These are phyloP conservation scores for Quillaja saponaria DNA, from an alignment of 306 rosid genomes.

Conservation along the genomic window DNA sequence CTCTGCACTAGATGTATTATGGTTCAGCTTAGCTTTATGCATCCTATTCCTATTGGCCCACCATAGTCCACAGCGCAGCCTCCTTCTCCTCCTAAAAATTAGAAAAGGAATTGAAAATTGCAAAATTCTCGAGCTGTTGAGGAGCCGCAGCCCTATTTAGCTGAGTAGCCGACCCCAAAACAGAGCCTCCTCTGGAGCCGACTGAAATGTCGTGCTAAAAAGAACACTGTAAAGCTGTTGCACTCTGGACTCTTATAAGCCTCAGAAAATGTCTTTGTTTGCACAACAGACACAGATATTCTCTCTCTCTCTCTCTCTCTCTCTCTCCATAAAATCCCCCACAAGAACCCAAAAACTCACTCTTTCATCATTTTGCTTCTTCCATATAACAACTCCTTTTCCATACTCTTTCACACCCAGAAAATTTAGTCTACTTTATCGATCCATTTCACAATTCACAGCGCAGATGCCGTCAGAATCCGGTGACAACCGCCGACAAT, in stretches of 20 bases:
- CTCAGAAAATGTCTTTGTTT: constrained; percentile 54
- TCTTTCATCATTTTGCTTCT: background rate
- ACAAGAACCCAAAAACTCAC: background rate
- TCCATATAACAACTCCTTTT: background rate
- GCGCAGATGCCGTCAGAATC: constrained; percentile 62
- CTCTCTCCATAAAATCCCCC: constrained; percentile 45
- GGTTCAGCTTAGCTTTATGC: constrained; percentile 5
- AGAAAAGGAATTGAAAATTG: background rate
- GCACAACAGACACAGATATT: constrained; percentile 23
- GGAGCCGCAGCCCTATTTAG: constrained; percentile 38
- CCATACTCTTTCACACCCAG: background rate
- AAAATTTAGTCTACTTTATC: no score
- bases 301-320: constrained; percentile 30
- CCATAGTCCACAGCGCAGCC: background rate
- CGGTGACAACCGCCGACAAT: constrained; percentile 49
- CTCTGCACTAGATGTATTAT: background rate
- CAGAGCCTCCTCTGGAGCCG: constrained; percentile 41
- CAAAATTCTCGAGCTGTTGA: background rate
- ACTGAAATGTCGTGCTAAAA: constrained; percentile 78
- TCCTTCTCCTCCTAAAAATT: no score
- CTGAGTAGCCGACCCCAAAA: constrained; percentile 39
- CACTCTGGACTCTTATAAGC: constrained; percentile 61
- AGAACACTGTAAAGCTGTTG: constrained; percentile 67
- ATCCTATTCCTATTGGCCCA: background rate
- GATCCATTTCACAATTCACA: background rate